Conservation (phyloP, 495 filamentous ascomycete genomes). For the Aspergillus heteromorphus region DNA sequence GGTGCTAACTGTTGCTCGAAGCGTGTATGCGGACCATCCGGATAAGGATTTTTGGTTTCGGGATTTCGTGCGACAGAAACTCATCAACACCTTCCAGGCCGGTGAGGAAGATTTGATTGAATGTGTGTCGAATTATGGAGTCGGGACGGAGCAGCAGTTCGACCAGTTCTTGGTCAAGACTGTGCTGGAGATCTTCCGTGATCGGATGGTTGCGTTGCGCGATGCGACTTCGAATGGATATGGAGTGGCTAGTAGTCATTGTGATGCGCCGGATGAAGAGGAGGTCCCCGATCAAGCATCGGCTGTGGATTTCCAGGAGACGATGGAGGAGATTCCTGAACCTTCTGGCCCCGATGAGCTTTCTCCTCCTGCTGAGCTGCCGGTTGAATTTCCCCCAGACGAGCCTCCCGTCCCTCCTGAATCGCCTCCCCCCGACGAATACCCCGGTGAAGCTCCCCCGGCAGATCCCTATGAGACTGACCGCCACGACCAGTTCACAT, state of each 20-base stretch:
- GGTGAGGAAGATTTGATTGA: neutral
- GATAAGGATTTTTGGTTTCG: neutral
- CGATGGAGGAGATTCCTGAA: no score
- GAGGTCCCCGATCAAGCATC: no score
- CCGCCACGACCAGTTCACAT: no score
- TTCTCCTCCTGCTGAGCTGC: no score
- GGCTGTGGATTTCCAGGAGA: no score
- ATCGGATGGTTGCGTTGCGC: neutral
- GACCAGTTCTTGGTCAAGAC: neutral
- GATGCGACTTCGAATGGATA: neutral
- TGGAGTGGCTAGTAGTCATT: neutral
- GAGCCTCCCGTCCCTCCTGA: no score
- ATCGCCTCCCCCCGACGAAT: no score
- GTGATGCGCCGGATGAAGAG: neutral
- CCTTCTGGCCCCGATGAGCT: no score
- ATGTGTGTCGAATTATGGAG: neutral
- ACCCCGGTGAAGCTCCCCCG: no score
- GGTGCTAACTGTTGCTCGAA: neutral
- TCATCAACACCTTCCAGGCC: neutral
- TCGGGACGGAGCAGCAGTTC: neutral
- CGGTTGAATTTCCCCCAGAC: no score
- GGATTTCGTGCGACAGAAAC: neutral
- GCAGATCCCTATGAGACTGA: no score
- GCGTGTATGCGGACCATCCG: neutral
- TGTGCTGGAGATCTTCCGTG: neutral